These are phyloP conservation scores for Saksenaea vasiformis DNA, from an alignment of 371 early-diverging fungal species.

Conservation along the genomic window DNA sequence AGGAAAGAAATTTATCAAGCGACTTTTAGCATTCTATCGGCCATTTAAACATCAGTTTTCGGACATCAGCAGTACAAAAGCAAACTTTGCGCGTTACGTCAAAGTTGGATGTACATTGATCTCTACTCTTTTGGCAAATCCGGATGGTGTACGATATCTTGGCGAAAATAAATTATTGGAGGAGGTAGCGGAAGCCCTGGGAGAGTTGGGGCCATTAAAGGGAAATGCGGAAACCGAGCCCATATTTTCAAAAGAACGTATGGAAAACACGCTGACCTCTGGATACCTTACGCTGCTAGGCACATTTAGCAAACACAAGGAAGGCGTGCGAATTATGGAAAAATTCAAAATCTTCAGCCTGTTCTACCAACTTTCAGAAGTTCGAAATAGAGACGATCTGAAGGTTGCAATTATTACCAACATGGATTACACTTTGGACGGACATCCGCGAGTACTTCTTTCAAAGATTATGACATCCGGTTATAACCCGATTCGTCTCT, in stretches of 20 bases:
- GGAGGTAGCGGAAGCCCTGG: constrained; percentile 72
- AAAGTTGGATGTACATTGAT: constrained; percentile 69
- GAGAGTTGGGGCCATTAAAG: constrained; percentile 66
- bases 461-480: constrained; percentile 86
- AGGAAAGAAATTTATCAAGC: constrained; percentile 74
- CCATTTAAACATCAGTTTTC: constrained; percentile 78
- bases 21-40: constrained; percentile 75
- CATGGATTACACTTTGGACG: constrained; percentile 81
- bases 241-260: constrained; percentile 75
- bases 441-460: constrained; percentile 79
- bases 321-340: constrained; percentile 73
- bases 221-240: constrained; percentile 58
- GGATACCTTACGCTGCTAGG: constrained; percentile 85
- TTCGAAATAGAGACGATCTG: constrained; percentile 81
- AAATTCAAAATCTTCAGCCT: constrained; percentile 79
- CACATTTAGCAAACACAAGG: constrained; percentile 60
- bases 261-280: constrained; percentile 72
- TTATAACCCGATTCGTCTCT: constrained; percentile 76
- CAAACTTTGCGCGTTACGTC: constrained; percentile 53
- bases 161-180: constrained; percentile 67
- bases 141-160: constrained; percentile 72
- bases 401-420: constrained; percentile 75
- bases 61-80: constrained; percentile 57
- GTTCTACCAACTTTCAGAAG: constrained; percentile 80
- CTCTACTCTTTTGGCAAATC: constrained; percentile 57